Evolutionary conservation across 306 rosid genomes (phyloP).

Genomic region (Quercus parvula): DNA sequence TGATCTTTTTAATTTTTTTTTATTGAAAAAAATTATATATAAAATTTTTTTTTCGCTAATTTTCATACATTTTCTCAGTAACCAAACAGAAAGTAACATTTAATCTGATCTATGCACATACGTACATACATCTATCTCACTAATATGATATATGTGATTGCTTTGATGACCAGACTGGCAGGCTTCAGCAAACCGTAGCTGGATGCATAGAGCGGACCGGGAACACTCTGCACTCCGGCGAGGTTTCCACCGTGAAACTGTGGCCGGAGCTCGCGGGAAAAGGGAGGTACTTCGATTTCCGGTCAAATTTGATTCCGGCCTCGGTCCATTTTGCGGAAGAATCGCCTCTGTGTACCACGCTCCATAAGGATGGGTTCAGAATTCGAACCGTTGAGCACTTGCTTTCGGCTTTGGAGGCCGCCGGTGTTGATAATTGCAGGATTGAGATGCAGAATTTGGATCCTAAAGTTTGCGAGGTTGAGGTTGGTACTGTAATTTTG

Average conservation of each 20-base stretch:
- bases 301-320: slow-evolving; percentile 52
- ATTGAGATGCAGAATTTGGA: slow-evolving; percentile 52
- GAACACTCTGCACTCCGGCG: slow-evolving; percentile 58
- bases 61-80: not conserved
- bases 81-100: slow-evolving; percentile 4
- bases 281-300: slow-evolving; percentile 73
- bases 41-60: not conserved
- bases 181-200: slow-evolving; percentile 79
- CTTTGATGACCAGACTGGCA: slow-evolving; percentile 53
- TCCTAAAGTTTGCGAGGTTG: slow-evolving; percentile 41
- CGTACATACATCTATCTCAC: not conserved
- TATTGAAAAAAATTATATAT: no score
- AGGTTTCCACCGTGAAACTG: slow-evolving; percentile 53
- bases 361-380: slow-evolving; percentile 57
- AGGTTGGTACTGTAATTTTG: slow-evolving; percentile 39
- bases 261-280: slow-evolving; percentile 67
- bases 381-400: slow-evolving; percentile 85
- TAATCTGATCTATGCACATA: not conserved
- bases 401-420: slow-evolving; percentile 86
- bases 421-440: slow-evolving; percentile 88
- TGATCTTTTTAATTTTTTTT: no score
- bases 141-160: not conserved
- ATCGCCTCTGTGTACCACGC: slow-evolving; percentile 78
- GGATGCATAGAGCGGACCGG: slow-evolving; percentile 67
- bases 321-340: slow-evolving; percentile 50